Evolutionary conservation across 1,139 yeast genomes (phyloP).

Genomic region (Geotrichum carabidarum): DNA sequence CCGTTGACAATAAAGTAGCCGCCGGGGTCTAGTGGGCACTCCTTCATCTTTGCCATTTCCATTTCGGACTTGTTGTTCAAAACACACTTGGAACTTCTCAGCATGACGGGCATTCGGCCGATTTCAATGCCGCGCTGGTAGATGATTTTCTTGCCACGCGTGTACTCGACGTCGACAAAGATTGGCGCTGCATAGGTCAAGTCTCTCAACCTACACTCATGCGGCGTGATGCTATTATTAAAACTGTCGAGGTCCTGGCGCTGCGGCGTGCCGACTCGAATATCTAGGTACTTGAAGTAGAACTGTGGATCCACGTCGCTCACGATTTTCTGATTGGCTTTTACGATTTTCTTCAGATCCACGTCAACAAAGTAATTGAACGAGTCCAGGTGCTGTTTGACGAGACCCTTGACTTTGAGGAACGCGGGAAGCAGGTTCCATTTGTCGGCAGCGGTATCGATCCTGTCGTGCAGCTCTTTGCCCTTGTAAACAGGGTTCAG

Average conservation of each 20-base stretch:
- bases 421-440: slow-evolving; percentile 97
- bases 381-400: slow-evolving; percentile 94
- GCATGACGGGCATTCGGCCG: slow-evolving; percentile 97
- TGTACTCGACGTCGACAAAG: slow-evolving; percentile 93
- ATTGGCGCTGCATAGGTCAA: slow-evolving; percentile 95
- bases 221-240: slow-evolving; percentile 64
- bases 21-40: slow-evolving; percentile 98
- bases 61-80: slow-evolving; percentile 70
- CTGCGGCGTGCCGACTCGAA: slow-evolving; percentile 61
- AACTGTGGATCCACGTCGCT: slow-evolving; percentile 97
- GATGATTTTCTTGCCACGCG: slow-evolving; percentile 87
- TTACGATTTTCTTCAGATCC: slow-evolving; percentile 84
- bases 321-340: slow-evolving; percentile 81
- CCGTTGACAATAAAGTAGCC: slow-evolving; percentile 97
- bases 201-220: slow-evolving; percentile 92
- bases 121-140: slow-evolving; percentile 87
- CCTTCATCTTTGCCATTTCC: slow-evolving; percentile 83
- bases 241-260: slow-evolving; percentile 48
- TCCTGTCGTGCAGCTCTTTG: slow-evolving; percentile 76
- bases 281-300: slow-evolving; percentile 84
- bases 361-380: slow-evolving; percentile 92
- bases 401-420: slow-evolving; percentile 89
- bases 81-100: slow-evolving; percentile 86
- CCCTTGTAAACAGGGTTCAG: slow-evolving; percentile 81
- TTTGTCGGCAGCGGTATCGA: slow-evolving; percentile 83